Conservation (phyloP, 2,329 filamentous ascomycete genomes). For the Coniella vitis region DNA sequence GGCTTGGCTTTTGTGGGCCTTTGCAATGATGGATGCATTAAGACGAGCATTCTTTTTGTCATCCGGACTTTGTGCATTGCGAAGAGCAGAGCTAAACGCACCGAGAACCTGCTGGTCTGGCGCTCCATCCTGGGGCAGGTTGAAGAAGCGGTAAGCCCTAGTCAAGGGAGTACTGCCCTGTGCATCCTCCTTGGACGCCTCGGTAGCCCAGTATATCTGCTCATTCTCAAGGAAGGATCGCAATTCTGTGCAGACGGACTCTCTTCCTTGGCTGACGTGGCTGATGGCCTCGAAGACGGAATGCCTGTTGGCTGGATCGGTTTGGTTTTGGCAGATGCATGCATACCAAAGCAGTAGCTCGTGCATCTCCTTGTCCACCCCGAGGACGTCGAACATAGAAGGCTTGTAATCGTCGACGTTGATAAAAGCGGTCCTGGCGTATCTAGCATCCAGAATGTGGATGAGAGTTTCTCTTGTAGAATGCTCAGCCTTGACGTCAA, state of each 20-base stretch:
- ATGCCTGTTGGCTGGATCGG: slow-evolving; percentile 14
- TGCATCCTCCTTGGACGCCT: slow-evolving; percentile 7
- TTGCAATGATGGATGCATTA: slow-evolving; percentile 23
- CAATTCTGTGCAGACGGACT: slow-evolving; percentile 15
- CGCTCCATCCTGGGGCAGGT: neutral
- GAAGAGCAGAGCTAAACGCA: slow-evolving; percentile 19
- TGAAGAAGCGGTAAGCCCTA: slow-evolving; percentile 9
- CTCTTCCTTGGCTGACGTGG: slow-evolving; percentile 18
- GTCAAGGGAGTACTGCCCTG: slow-evolving; percentile 2
- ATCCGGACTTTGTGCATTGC: neutral
- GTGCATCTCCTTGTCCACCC: slow-evolving; percentile 19
- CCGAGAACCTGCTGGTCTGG: neutral
- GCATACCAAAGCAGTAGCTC: slow-evolving; percentile 24
- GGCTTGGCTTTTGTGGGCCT: slow-evolving; percentile 18
- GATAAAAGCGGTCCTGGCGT: slow-evolving; percentile 6
- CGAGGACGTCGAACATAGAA: slow-evolving; percentile 19
- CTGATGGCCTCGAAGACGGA: slow-evolving; percentile 17
- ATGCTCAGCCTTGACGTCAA: slow-evolving; percentile 3
- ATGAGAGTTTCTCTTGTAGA: slow-evolving; percentile 5
- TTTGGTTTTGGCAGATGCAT: slow-evolving; percentile 21
- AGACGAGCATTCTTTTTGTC: slow-evolving; percentile 19
- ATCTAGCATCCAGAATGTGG: slow-evolving; percentile 5
- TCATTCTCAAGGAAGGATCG: slow-evolving; percentile 12
- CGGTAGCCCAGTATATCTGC: slow-evolving; percentile 7
- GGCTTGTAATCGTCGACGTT: slow-evolving; percentile 8